phyloP scores from a whole-genome alignment of 169 alveolate genomes.

The Eimeria maxima region DNA sequence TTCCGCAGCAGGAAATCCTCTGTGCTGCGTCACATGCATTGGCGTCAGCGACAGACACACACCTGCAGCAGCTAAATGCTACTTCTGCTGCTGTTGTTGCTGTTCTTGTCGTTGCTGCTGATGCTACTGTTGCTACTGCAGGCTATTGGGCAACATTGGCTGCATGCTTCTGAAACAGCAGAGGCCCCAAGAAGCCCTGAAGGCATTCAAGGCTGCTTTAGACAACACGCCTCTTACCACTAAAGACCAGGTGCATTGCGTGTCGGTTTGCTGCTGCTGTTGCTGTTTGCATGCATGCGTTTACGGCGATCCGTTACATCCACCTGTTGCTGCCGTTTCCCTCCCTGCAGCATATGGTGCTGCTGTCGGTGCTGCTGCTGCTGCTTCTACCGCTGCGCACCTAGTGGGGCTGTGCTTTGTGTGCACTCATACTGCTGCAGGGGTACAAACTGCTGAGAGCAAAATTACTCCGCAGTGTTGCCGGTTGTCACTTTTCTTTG shows the following conservation, averaged over 20 bases:
- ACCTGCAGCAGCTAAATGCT: not conserved
- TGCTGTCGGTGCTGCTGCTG: not conserved
- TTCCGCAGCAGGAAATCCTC: too few species aligned
- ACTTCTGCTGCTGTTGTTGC: not conserved
- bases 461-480: conserved; percentile 37
- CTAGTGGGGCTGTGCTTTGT: not conserved
- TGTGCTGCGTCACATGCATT: too few species aligned
- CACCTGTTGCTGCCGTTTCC: not conserved
- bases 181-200: conserved; percentile 22
- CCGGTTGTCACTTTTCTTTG: conserved; percentile 39
- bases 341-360: not conserved
- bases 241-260: not conserved
- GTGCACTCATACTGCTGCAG: conserved; percentile 2
- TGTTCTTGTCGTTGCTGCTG: not conserved
- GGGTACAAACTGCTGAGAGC: conserved; percentile 74
- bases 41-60: too few species aligned
- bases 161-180: conserved; percentile 61
- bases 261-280: not conserved
- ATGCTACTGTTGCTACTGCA: not conserved
- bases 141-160: conserved; percentile 40
- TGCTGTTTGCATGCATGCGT: not conserved
- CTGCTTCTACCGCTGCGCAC: too few species aligned
- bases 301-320: not conserved
- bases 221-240: conserved; percentile 34
- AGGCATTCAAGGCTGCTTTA: conserved; percentile 51